Base-by-base conservation (phyloP, 2,329 filamentous ascomycete species). In the Emericellopsis atlantica region DNA sequence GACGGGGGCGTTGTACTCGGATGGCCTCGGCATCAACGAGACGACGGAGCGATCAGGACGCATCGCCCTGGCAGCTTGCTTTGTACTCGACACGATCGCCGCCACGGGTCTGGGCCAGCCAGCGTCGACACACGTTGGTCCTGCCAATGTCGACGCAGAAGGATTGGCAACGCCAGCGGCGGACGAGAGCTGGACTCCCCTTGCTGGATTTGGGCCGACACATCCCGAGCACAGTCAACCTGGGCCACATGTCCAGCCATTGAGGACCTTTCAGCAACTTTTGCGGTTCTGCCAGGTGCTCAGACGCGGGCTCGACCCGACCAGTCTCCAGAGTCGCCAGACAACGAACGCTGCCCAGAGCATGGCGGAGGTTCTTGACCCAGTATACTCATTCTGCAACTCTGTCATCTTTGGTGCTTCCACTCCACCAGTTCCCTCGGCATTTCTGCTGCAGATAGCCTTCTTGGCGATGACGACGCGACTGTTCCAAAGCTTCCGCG, bases 21-120 rank as follows among this genome's bases (percentile, higher is more conserved):
- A 18, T 15, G 23, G 22, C 10, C 6, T 5, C 21, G 16, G 18
- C 6, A 10, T 16, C 6, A 22, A 38, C 16, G 32, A 36, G n/a
- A n/a, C 36, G 21, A 14, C 39, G 15, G 32, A 11, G 22, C 16
- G 16, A 32, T 29, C 26, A 18, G 43, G 44, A 48, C 55, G 34
- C n/a, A 11, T 35, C n/a, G 18, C 39, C 40, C 46, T 58, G 36
- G 66, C 76, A 18, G 76, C 73, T 4, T 81, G 78, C 45, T 76
- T 79, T 43, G 61, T 81, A 5, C 55, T 85, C 2, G 80, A 84
- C 40, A 74, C 70, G 12, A 55, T 79, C 18, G 54, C 79, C 12
- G 70, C 72, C 8, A 54, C 72, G 15, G 62, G 70, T 8, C 59
- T 77, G 4, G 59, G 65, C n/a, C 64, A 64, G 29, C 57, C 63